A percentile compares a stretch with the other conserved stretches of the same genome.
These are phyloP conservation scores for Auriculariales sp. DNA, from an alignment of 768 basidiomycete genomes.

Conservation along the genomic window DNA sequence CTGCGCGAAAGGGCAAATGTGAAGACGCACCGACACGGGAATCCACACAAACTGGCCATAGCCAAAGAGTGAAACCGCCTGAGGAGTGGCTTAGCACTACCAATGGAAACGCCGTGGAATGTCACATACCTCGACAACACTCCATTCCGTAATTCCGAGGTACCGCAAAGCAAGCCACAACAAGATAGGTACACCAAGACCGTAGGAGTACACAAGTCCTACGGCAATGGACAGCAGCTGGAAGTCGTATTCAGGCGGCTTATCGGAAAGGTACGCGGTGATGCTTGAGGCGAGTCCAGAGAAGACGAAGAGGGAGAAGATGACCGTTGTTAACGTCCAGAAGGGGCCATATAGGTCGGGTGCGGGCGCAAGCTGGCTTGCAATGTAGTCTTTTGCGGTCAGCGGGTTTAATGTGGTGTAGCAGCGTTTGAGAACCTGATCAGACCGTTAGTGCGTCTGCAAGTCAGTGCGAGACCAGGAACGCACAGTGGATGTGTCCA, in stretches of 20 bases:
- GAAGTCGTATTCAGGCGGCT: slow-evolving; percentile 70
- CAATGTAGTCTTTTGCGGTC: slow-evolving; percentile 43
- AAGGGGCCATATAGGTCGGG: slow-evolving; percentile 82
- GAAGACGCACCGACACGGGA: slow-evolving; percentile 53
- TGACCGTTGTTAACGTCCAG: slow-evolving; percentile 93
- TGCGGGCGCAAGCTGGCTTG: slow-evolving; percentile 48
- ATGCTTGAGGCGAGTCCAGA: slow-evolving; percentile 86
- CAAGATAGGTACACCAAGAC: slow-evolving; percentile 61
- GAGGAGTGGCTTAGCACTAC: not conserved
- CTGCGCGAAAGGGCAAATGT: not conserved
- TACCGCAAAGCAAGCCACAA: slow-evolving; percentile 81
- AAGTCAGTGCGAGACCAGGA: slow-evolving; percentile 3
- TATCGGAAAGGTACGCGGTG: slow-evolving; percentile 61
- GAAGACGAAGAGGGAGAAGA: slow-evolving; percentile 84
- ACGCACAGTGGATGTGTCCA: slow-evolving; percentile 62
- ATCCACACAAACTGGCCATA: slow-evolving; percentile 82
- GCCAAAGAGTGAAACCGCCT: slow-evolving; percentile 62
- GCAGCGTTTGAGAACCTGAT: slow-evolving; percentile 59
- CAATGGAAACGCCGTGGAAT: not conserved
- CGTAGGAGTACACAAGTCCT: slow-evolving; percentile 77
- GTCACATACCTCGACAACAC: slow-evolving; percentile 42
- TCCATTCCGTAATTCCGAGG: slow-evolving; percentile 81
- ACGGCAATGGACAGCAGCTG: slow-evolving; percentile 70
- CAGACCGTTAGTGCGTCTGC: not conserved
- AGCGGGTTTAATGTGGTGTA: slow-evolving; percentile 63